phyloP scores from a whole-genome alignment of 148 eudicot species.

The Bassia scoparia region DNA sequence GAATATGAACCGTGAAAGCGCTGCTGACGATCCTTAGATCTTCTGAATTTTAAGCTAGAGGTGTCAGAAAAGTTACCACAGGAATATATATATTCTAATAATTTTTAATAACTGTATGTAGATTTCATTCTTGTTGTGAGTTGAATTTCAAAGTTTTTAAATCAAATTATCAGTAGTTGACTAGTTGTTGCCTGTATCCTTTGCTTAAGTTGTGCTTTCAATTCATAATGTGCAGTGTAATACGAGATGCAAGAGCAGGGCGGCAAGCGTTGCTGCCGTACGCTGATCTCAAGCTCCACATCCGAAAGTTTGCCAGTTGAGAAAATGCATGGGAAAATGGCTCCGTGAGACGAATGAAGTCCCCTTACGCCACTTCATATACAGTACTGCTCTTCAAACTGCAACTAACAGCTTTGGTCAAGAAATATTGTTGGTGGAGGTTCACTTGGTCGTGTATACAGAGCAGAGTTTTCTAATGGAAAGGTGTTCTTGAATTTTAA shows the following conservation, averaged over 20 bases:
- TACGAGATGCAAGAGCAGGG: slow-evolving; percentile 74
- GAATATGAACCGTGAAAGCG: too few species aligned
- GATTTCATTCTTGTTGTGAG: background rate
- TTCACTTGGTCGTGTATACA: slow-evolving; percentile 96
- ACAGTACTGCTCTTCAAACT: slow-evolving; percentile 89
- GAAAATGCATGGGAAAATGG: slow-evolving; percentile 68
- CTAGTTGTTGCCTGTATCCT: background rate
- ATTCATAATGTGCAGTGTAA: slow-evolving; percentile 34
- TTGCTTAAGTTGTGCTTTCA: slow-evolving; percentile 13
- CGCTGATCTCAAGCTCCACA: slow-evolving; percentile 65
- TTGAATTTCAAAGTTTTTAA: background rate
- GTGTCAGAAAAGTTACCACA: too few species aligned
- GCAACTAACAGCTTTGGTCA: slow-evolving; percentile 95
- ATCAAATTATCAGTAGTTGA: background rate
- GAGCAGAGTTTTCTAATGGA: slow-evolving; percentile 87
- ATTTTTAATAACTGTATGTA: too few species aligned
- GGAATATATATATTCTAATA: too few species aligned
- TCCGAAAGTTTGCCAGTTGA: slow-evolving; percentile 55
- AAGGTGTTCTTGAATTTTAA: slow-evolving; percentile 46
- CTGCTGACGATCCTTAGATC: too few species aligned
- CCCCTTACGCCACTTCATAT: slow-evolving; percentile 83
- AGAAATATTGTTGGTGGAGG: slow-evolving; percentile 95
- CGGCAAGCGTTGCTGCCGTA: slow-evolving; percentile 43
- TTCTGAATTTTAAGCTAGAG: too few species aligned
- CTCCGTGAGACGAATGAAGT: slow-evolving; percentile 62